A percentile compares a stretch with the other conserved stretches of the same genome.
Conservation (phyloP, 768 basidiomycete species). For the Tylopilus plumbeoviolaceoides region DNA sequence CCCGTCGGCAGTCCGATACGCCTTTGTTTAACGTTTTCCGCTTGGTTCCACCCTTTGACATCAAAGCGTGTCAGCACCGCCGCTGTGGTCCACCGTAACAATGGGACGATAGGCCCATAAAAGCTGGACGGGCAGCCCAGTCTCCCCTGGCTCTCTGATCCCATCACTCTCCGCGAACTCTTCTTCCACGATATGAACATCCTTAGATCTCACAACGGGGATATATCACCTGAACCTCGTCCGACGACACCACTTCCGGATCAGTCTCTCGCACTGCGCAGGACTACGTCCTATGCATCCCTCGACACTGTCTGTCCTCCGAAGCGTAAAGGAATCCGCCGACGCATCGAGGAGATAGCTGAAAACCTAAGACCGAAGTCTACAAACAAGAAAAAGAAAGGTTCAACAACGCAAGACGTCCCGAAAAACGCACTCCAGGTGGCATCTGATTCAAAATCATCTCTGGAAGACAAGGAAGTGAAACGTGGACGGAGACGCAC, state of each 20-base stretch:
- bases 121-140: too few relatives aligned
- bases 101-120: too few relatives aligned
- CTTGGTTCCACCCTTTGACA: too few relatives aligned
- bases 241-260: not conserved
- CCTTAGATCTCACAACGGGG: too few relatives aligned
- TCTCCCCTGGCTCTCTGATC: too few relatives aligned
- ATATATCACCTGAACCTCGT: too few relatives aligned
- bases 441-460: not conserved
- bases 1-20: too few relatives aligned
- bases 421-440: not conserved
- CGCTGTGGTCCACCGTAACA: too few relatives aligned
- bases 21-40: too few relatives aligned
- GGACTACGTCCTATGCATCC: conserved; percentile 18
- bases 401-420: not conserved
- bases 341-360: conserved; percentile 11
- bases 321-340: conserved; percentile 9
- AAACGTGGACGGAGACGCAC: conserved; percentile 1
- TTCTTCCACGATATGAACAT: too few relatives aligned
- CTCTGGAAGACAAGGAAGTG: not conserved
- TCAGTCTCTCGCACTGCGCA: conserved; percentile 5
- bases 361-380: conserved; percentile 2
- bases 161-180: too few relatives aligned
- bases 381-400: conserved; percentile 3
- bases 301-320: conserved; percentile 13
- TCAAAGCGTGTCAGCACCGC: too few relatives aligned